Evolutionary conservation across 2,329 filamentous ascomycete genomes (phyloP), one percentile per base, ranked within the genome.

Genomic region (Neocucurbitaria cava): DNA sequence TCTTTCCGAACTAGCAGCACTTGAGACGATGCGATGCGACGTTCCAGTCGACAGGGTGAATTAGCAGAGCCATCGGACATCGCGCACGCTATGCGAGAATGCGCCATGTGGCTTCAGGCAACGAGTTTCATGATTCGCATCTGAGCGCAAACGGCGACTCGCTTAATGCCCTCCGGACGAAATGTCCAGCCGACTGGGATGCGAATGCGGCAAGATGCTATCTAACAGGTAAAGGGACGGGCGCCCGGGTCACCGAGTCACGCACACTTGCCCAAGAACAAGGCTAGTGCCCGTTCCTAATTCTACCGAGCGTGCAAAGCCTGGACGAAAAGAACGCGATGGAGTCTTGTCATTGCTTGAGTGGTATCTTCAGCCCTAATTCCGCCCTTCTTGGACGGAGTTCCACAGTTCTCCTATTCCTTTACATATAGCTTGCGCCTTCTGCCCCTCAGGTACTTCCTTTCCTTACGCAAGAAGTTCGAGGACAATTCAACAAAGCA

Each of bases 371-470:
- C 44, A 49, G 46, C 49, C 38, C 46, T 47, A 52, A 55, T 18
- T 55, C 58, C 53, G 50, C 49, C 50, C 33, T 54, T 56, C 18
- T 53, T 24, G 48, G 44, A 52, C 49, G 17, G 23, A 39, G 17
- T 21, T 36, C 31, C 20, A 13, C 45, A 11, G 49, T 56, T 48
- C 53, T 50, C 51, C 54, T 45, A 38, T 30, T 4, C 3, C 10
- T 31, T 38, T 60, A 62, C 59, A 60, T 62, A 62, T 62, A 64
- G 44, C 20, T 35, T 20, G 24, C 47, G 31, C 50, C 30, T 40
- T 41, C 46, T 36, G 49, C 47, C 52, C 57, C 53, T 54, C 52
- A 49, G 52, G 47, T 52, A 15, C 26, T 23, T 26, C 17, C 43
- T 33, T 46, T 36, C 18, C 33, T 43, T 23, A 39, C 2, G 15